Percentiles rank a stretch among this genome's conserved stretches.
Conservation (phyloP, 148 eudicot species). For the Nepenthes mirabilis region DNA sequence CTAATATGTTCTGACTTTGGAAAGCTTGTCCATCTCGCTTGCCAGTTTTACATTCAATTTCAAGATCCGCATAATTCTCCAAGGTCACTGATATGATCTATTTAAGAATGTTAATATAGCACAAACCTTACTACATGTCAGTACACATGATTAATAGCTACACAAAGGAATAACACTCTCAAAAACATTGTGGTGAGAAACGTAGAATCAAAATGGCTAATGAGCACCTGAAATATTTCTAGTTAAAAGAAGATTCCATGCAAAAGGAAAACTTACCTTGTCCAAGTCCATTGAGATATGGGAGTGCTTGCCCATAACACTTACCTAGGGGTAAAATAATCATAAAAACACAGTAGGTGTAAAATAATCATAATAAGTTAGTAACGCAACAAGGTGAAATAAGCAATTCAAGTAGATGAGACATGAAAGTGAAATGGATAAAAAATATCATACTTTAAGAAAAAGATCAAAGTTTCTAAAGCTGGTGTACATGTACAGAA, state of each 20-base stretch:
- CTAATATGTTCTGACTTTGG: background rate
- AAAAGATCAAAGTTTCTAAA: too few species aligned
- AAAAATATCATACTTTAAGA: background rate
- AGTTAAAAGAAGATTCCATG: background rate
- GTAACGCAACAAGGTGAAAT: background rate
- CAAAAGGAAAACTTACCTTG: constrained; percentile 35
- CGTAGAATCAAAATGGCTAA: background rate
- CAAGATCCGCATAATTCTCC: constrained; percentile 55
- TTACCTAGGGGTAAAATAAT: constrained; percentile 32
- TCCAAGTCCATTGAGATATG: constrained; percentile 80
- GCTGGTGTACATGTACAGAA: too few species aligned
- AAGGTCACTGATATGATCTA: constrained; percentile 72
- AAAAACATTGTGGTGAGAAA: background rate
- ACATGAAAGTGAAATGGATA: constrained; percentile 1
- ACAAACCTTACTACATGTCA: background rate
- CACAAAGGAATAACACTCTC: background rate
- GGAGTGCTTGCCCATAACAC: constrained; percentile 75
- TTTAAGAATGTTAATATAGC: constrained; percentile 4
- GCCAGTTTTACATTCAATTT: constrained; percentile 20
- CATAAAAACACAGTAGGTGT: background rate
- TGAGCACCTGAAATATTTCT: background rate
- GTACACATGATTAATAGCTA: background rate
- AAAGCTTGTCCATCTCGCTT: constrained; percentile 14
- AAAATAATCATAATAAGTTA: constrained; percentile 3
- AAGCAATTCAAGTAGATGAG: background rate